Evolutionary conservation across 306 rosid genomes (phyloP).

Genomic region (Prunus campanulata): DNA sequence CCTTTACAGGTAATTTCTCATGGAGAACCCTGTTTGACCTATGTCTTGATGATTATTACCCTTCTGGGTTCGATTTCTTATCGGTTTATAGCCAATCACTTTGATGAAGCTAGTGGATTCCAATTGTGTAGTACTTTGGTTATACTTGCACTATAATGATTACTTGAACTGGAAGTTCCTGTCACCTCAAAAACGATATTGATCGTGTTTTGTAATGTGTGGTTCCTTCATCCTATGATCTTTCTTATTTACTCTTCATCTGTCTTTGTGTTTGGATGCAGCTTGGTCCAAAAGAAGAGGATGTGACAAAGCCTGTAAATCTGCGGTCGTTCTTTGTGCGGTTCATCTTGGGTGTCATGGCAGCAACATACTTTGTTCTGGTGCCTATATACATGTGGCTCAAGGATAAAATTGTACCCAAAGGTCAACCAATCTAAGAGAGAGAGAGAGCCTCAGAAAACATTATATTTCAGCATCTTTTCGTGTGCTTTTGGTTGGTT

Average conservation of each 20-base stretch:
- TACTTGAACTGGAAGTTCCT: background rate
- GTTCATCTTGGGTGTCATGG: conserved; percentile 70
- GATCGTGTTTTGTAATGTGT: background rate
- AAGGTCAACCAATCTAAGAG: conserved; percentile 67
- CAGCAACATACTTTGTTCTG: conserved; percentile 74
- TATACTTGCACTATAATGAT: too few species aligned
- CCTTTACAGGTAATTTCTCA: conserved; percentile 67
- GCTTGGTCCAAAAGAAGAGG: conserved; percentile 98
- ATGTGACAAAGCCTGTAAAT: conserved; percentile 59
- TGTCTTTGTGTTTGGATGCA: conserved; percentile 36
- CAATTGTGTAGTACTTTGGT: background rate
- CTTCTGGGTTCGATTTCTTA: conserved; percentile 1
- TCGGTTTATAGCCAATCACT: conserved; percentile 3
- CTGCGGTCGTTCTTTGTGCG: conserved; percentile 54
- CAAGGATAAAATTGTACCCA: conserved; percentile 81
- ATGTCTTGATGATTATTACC: background rate
- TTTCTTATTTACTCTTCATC: background rate
- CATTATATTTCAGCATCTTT: background rate
- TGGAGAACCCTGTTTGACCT: background rate
- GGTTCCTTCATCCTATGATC: background rate
- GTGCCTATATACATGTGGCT: conserved; percentile 93
- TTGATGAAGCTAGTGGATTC: background rate
- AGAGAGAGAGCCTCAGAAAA: background rate
- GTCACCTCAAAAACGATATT: background rate
- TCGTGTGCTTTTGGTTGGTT: background rate